Conservation (phyloP, 306 rosid species). For the Fragaria vesca region DNA sequence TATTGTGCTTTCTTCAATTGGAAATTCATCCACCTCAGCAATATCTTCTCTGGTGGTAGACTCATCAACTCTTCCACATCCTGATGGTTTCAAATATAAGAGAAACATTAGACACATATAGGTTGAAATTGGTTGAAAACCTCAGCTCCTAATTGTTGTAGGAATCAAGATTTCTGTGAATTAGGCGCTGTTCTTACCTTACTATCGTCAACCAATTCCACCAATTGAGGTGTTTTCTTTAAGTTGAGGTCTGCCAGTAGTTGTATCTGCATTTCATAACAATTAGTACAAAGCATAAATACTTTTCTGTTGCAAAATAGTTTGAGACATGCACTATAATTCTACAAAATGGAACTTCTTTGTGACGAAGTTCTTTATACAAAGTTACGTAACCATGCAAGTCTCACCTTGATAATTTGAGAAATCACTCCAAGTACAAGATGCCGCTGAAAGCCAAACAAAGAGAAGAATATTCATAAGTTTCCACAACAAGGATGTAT, state of each 20-base stretch:
- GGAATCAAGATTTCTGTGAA: conserved; percentile 18
- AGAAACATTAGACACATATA: conserved; percentile 20
- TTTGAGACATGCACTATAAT: neutral
- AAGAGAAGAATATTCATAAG: neutral
- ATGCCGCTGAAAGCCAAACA: conserved; percentile 78
- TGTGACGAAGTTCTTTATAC: neutral
- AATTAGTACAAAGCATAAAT: conserved; percentile 2
- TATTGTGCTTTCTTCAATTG: conserved; percentile 83
- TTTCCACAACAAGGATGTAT: neutral
- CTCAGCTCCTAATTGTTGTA: neutral
- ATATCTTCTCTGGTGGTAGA: conserved; percentile 92
- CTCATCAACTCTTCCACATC: conserved; percentile 96
- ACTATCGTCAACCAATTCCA: conserved; percentile 88
- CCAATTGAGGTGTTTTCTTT: conserved; percentile 92
- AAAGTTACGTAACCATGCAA: conserved; percentile 8
- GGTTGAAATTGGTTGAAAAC: neutral
- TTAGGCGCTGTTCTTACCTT: conserved; percentile 47
- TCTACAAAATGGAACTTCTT: neutral
- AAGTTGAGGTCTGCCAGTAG: conserved; percentile 90
- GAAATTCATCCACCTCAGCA: conserved; percentile 97
- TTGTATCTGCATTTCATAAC: conserved; percentile 68
- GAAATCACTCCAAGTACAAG: conserved; percentile 94
- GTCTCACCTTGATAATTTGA: conserved; percentile 87
- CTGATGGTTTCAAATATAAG: conserved; percentile 41
- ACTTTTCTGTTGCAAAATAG: neutral